Evolutionary conservation across 257 asterid species (phyloP).

Genomic region (Marsdenia floribunda): DNA sequence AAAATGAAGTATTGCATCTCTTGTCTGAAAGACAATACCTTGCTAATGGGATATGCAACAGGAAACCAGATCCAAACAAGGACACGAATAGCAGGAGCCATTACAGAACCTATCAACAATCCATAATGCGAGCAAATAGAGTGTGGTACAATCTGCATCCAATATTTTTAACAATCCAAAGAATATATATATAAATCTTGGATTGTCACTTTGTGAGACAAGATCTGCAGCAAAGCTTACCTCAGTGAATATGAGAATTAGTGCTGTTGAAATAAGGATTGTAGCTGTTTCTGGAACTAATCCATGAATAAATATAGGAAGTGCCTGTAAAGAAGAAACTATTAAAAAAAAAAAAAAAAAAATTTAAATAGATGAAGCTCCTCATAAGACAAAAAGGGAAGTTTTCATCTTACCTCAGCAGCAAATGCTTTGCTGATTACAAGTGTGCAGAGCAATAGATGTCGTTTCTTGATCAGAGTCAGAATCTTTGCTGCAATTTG

Average conservation of each 20-base stretch:
- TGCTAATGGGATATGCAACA: slow-evolving; percentile 66
- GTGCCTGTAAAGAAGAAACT: slow-evolving; percentile 49
- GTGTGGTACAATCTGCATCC: slow-evolving; percentile 30
- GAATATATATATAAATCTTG: too few relatives aligned
- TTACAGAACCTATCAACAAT: slow-evolving; percentile 57
- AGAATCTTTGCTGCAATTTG: slow-evolving; percentile 51
- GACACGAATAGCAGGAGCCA: slow-evolving; percentile 45
- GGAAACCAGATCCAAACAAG: slow-evolving; percentile 60
- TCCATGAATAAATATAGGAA: slow-evolving; percentile 70
- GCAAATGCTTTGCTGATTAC: slow-evolving; percentile 74
- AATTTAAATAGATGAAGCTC: background rate
- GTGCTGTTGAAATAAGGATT: slow-evolving; percentile 67
- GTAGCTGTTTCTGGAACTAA: slow-evolving; percentile 67
- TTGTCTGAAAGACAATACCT: slow-evolving; percentile 28
- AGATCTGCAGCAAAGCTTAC: slow-evolving; percentile 25
- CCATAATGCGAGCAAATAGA: slow-evolving; percentile 60
- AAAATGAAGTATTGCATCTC: background rate
- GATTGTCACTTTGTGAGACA: background rate
- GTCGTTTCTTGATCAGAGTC: slow-evolving; percentile 61
- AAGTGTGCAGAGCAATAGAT: slow-evolving; percentile 74
- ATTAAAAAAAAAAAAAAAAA: too few relatives aligned
- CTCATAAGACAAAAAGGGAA: background rate
- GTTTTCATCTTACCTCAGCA: slow-evolving; percentile 46
- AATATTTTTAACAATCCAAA: background rate
- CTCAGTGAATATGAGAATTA: slow-evolving; percentile 80